These are phyloP conservation scores for Cucurbita maxima DNA, from an alignment of 306 rosid genomes.

Conservation along the genomic window DNA sequence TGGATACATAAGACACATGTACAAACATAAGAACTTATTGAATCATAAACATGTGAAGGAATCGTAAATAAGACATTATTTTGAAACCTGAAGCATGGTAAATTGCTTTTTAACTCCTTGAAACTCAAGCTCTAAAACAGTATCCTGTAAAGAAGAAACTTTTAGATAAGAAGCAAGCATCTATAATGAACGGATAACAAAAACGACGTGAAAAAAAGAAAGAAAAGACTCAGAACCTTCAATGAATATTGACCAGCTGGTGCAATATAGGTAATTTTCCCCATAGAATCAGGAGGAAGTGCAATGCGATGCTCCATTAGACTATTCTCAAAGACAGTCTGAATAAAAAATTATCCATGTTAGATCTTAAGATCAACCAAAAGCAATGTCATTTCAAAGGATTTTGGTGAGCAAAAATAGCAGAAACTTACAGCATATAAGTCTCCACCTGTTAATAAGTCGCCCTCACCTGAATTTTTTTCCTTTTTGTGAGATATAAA, in stretches of 20 bases:
- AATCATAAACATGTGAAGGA: not conserved
- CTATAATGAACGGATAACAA: not conserved
- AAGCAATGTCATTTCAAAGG: conserved; percentile 7
- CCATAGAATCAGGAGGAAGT: conserved; percentile 95
- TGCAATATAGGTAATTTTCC: conserved; percentile 80
- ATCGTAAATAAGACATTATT: conserved; percentile 11
- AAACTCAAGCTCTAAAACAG: conserved; percentile 94
- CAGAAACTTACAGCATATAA: conserved; percentile 75
- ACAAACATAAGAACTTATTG: not conserved
- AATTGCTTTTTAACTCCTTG: conserved; percentile 86
- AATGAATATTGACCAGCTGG: conserved; percentile 91
- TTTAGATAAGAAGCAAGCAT: not conserved
- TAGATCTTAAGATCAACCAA: not conserved
- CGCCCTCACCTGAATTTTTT: conserved; percentile 70
- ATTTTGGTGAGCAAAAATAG: not conserved
- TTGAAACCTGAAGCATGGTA: conserved; percentile 90
- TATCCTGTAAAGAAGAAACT: conserved; percentile 47
- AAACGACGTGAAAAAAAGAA: not conserved
- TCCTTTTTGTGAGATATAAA: not conserved
- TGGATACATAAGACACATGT: conserved; percentile 8
- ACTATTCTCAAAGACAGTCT: conserved; percentile 88
- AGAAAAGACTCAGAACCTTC: conserved; percentile 31
- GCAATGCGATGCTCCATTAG: conserved; percentile 83
- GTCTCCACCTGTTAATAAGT: conserved; percentile 86
- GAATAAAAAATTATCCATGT: conserved; percentile 19